Conservation (phyloP, 2,329 filamentous ascomycete genomes). For the Fusarium multiceps region DNA sequence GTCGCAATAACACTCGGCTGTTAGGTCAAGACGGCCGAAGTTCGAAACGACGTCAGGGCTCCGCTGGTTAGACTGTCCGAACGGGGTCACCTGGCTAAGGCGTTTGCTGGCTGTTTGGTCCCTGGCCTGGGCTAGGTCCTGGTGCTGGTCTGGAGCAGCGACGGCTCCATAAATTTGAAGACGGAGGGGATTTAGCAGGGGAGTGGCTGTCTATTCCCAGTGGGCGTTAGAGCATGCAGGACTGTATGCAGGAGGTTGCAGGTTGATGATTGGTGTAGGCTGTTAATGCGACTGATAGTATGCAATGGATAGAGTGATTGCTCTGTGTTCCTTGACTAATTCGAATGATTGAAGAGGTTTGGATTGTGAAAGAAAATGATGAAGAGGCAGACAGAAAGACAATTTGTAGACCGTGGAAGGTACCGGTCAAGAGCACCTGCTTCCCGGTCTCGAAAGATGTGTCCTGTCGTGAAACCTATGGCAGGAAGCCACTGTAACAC, state of each 20-base stretch:
- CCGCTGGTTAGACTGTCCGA: constrained; percentile 34
- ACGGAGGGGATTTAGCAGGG: constrained; percentile 27
- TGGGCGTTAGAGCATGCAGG: constrained; percentile 6
- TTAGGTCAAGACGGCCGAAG: constrained; percentile 26
- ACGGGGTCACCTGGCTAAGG: constrained; percentile 30
- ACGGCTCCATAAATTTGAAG: constrained; percentile 20
- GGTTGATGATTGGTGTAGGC: constrained; percentile 21
- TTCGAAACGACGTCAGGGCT: constrained; percentile 47
- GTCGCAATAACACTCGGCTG: constrained; percentile 27
- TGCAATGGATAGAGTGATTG: not conserved
- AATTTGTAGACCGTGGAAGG: not conserved
- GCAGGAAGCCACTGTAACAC: not conserved
- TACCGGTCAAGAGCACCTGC: not conserved
- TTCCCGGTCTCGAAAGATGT: not conserved
- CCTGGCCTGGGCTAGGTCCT: constrained; percentile 17
- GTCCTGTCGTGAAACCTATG: not conserved
- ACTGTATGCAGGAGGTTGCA: constrained; percentile 27
- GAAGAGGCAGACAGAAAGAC: not conserved
- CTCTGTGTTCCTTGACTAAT: not conserved
- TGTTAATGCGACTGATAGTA: constrained; percentile 1
- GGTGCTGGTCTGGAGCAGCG: constrained; percentile 16
- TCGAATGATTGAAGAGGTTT: not conserved
- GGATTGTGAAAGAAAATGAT: not conserved
- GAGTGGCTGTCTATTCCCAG: constrained; percentile 15
- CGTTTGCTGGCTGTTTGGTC: constrained; percentile 13